phyloP scores from a whole-genome alignment of 352 stramenopile species.

The Thalassiosira ordinaria region DNA sequence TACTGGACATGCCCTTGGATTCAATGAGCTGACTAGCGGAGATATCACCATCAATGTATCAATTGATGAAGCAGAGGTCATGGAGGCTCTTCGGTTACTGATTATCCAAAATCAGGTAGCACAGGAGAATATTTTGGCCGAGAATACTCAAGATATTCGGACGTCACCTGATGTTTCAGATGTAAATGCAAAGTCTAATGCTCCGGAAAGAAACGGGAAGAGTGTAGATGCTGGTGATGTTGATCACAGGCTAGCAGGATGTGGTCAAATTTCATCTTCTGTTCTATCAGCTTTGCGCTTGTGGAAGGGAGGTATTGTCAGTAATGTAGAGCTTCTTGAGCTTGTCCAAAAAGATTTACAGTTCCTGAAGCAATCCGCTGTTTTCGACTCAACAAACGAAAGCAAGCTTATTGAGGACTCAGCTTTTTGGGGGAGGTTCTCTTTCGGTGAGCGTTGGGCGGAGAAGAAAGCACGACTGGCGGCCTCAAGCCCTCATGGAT shows the following conservation, averaged over 20 bases:
- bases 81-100: conserved; percentile 81
- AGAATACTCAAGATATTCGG: too few species aligned
- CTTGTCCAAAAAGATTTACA: conserved; percentile 85
- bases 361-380: conserved; percentile 69
- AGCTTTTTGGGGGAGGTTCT: conserved; percentile 85
- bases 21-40: neutral
- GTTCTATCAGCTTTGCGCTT: conserved; percentile 79
- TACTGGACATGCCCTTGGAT: neutral
- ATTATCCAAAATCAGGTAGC: conserved; percentile 81
- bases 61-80: conserved; percentile 79
- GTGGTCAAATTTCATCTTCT: conserved; percentile 77
- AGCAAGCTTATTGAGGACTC: conserved; percentile 83
- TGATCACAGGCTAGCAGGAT: conserved; percentile 76
- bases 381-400: conserved; percentile 54
- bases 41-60: conserved; percentile 41
- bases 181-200: conserved; percentile 24
- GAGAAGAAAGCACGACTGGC: conserved; percentile 92
- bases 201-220: conserved; percentile 24
- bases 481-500: conserved; percentile 89
- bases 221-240: conserved; percentile 78
- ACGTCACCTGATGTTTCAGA: too few species aligned
- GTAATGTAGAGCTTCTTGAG: conserved; percentile 81
- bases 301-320: conserved; percentile 81
- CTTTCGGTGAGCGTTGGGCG: conserved; percentile 95
- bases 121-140: conserved; percentile 65